Evolutionary conservation across 106 monocot genomes (phyloP), one percentile per base, ranked within the genome.

Genomic region (Ottelia alismoides): DNA sequence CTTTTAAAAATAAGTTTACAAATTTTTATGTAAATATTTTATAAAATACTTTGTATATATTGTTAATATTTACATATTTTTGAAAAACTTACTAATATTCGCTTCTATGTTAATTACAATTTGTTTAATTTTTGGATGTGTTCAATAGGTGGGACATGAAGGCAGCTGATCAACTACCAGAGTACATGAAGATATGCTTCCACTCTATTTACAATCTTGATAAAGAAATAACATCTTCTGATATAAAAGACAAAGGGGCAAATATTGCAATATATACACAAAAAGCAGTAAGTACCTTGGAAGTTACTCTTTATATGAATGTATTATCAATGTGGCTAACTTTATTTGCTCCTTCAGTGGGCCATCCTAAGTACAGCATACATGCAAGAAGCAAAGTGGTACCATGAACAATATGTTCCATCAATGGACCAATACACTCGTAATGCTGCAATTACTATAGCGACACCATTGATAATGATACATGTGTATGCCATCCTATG

Each of bases 141-240:
- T 51, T 30, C 30, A 3, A 47, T 22, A 61, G 60, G 24, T 61
- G 60, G 60, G 60, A 61, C 29, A 12, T 61, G 6, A 27, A 48
- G 3, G 47, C 45, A 28, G 30, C 48, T 14, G 60, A 61, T n/a
- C 28, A 28, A 9, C 60, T 61, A 14, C 60, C 60, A 20, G 60
- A 46, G 11, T 47, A 47, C 28, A 61, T 61, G 60, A 61, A 61
- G 47, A 12, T 48, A n/a, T 29, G 47, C 28, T 46, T 48, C 20
- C 30, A n/a, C 0, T 45, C 60, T 28, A 2, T 47, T 20, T 46
- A 28, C 26, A 48, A 61, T 20, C 17, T 12, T 6, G 48, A 7
- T 2, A 46, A 61, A 28, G 60, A 48, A 35, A 28, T 48, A 19
- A 28, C 26, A 18, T 28, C 28, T 20, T 1, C 47, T 26, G 22